Base-by-base conservation (phyloP, 169 alveolate species). In the Plasmodium falciparum region DNA sequence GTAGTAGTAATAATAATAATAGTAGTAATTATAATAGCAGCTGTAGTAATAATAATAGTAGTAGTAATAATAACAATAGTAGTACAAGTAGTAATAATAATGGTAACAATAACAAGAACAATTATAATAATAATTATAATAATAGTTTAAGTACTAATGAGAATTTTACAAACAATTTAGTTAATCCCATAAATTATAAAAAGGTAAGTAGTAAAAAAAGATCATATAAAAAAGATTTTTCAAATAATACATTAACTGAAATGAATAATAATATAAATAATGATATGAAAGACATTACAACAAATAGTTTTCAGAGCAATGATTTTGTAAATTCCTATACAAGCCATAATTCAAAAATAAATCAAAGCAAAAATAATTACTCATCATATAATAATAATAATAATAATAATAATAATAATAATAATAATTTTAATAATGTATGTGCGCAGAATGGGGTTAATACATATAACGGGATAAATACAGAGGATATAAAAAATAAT, bases 351-450 rank as follows among this genome's bases (percentile, higher is more conserved):
- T 65, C 50, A 43, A 22, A 83, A 45, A 12, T 73, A 29, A 67
- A 88, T 49, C 74, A 88, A 39, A 22, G 52, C 12, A 58, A 54
- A 54, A 75, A 70, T 75, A 70, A 33, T 67, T 29, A 43, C 20
- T 22, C 26, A 4, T 39, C 33, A 54, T 43, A 83, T 20, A 20
- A 61, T 39, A 20, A 29, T 33, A 86, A 24, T 43, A 26, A n/a
- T 24, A 45, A 75, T 43, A n/a, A n/a, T n/a, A n/a, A n/a, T n/a
- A n/a, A n/a, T n/a, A n/a, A n/a, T n/a, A n/a, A n/a, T n/a, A n/a
- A n/a, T n/a, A n/a, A n/a, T n/a, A n/a, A n/a, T n/a, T 26, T 54
- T 63, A 20, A 78, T 49, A 66, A 4, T 63, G 71, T 26, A 83
- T 39, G 13, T 43, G 13, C 24, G 4, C 43, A 33, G 43, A 33